phyloP scores from a whole-genome alignment of 2,329 filamentous ascomycete species.

The Cryphonectria radicalis region DNA sequence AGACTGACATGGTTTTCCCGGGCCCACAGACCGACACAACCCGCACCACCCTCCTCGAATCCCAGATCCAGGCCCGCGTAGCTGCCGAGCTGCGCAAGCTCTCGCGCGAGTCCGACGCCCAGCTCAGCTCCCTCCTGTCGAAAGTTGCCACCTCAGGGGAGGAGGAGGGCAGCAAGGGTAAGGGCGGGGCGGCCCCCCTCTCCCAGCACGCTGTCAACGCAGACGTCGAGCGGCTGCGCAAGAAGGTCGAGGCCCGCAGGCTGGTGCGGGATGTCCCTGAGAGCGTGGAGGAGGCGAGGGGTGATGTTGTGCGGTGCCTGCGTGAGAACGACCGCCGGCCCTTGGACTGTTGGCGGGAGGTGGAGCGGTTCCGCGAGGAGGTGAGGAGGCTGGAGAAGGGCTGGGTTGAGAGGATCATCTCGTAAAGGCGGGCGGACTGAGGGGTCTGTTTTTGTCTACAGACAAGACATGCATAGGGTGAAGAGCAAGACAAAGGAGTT shows the following conservation, averaged over 20 bases:
- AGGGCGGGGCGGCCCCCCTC: slow-evolving; percentile 20
- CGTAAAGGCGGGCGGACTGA: slow-evolving; percentile 37
- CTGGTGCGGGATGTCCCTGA: slow-evolving; percentile 72
- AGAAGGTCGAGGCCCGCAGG: slow-evolving; percentile 65
- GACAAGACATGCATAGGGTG: slow-evolving; percentile 15
- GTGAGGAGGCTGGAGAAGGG: slow-evolving; percentile 82
- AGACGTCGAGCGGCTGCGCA: slow-evolving; percentile 62
- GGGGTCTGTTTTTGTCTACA: not conserved
- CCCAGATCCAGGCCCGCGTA: slow-evolving; percentile 87
- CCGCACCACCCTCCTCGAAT: slow-evolving; percentile 80
- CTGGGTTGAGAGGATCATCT: slow-evolving; percentile 84
- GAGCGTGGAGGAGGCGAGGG: slow-evolving; percentile 73
- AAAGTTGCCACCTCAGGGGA: slow-evolving; percentile 46
- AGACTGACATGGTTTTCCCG: not conserved
- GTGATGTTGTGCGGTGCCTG: slow-evolving; percentile 79
- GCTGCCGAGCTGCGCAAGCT: slow-evolving; percentile 82
- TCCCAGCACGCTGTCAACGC: slow-evolving; percentile 58
- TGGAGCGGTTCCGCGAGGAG: slow-evolving; percentile 87
- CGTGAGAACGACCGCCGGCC: slow-evolving; percentile 83
- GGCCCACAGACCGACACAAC: slow-evolving; percentile 80
- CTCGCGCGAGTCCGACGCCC: slow-evolving; percentile 69
- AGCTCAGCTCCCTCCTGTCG: slow-evolving; percentile 71
- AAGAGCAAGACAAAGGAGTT: not conserved
- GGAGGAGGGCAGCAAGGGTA: slow-evolving; percentile 26
- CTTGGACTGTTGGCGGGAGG: slow-evolving; percentile 93